A percentile compares a stretch with the other conserved stretches of the same genome.
These are phyloP conservation scores for Rhamnella rubrinervis DNA, from an alignment of 331 rosid genomes.

Conservation along the genomic window DNA sequence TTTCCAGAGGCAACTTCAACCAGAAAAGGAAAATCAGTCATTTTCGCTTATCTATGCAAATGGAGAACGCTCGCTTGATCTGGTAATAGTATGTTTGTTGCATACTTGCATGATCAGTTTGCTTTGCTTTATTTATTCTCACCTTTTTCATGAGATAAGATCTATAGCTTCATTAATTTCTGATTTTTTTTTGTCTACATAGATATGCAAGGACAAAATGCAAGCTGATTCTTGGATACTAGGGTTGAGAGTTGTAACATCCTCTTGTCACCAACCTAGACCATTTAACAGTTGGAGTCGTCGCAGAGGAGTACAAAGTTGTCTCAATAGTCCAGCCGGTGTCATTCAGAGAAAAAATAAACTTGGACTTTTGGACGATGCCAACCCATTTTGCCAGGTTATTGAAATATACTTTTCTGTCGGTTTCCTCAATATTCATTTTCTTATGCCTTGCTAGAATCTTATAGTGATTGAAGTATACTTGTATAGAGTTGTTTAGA, in stretches of 20 bases:
- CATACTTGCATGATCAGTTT: neutral
- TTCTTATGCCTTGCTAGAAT: neutral
- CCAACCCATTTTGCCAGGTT: conserved; percentile 62
- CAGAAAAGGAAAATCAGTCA: conserved; percentile 55
- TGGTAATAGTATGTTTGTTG: conserved; percentile 43
- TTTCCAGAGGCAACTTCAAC: conserved; percentile 52
- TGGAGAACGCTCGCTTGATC: conserved; percentile 69
- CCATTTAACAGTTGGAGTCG: conserved; percentile 50
- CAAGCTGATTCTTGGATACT: conserved; percentile 80
- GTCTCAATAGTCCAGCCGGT: conserved; percentile 86
- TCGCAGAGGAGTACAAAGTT: conserved; percentile 67
- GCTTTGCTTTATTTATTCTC: neutral
- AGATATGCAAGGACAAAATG: conserved; percentile 81
- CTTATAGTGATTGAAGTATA: neutral
- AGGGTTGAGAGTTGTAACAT: conserved; percentile 66
- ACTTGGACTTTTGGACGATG: conserved; percentile 69
- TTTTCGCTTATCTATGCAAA: conserved; percentile 67
- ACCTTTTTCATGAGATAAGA: neutral
- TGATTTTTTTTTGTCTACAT: neutral
- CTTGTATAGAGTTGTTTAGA: too few species aligned
- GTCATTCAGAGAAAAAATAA: conserved; percentile 67
- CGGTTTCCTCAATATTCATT: neutral
- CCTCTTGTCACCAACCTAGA: conserved; percentile 44
- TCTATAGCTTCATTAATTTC: neutral
- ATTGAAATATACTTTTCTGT: conserved; percentile 14